Base-by-base conservation (phyloP, 2,329 filamentous ascomycete genomes). In the Whalleya microplaca region DNA sequence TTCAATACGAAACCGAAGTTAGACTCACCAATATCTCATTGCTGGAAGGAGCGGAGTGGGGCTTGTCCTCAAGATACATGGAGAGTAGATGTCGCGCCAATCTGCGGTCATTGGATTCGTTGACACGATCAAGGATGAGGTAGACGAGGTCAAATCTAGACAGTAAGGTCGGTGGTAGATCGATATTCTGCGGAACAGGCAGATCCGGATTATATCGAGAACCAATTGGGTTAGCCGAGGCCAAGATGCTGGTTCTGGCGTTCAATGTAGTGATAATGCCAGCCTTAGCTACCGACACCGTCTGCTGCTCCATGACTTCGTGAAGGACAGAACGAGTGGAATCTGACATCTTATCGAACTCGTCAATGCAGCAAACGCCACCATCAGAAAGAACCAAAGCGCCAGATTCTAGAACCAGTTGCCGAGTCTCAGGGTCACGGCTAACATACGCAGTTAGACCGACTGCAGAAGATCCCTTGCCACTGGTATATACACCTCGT, bases 141-240 rank as follows among this genome's bases (percentile, higher is more conserved):
- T 99, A 99, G 48, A 99, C 94, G 6, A 99, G 80, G 73, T 99
- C 95, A 72, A 99, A 99, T 80, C 95, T 89, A 4, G 93, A 97
- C 50, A 99, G 84, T 6, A 99, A 82, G 0, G 95, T 99, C 0
- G 95, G 95, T 0, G 95, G 95, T 8, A 99, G 85, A 70, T 99
- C 95, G 67, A 99, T 99, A 74, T 99, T 99, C 69, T 98, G 93
- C 2, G 95, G 95, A 14, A 99, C 95, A 0, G 95, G 93, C 21
- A 99, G 78, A 69, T 96, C 94, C 2, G 92, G 90, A 74, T 99
- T 98, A 78, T 99, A 99, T 71, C 96, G 93, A 77, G 92, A 96
- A 67, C 95, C 95, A 64, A 99, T 98, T 1, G 95, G 95, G 72
- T 99, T 99, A 74, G 95, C 95, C 10, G 94, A 98, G 16, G 95